Conservation (phyloP, 2,329 filamentous ascomycete species). For the Botrytis cinerea region DNA sequence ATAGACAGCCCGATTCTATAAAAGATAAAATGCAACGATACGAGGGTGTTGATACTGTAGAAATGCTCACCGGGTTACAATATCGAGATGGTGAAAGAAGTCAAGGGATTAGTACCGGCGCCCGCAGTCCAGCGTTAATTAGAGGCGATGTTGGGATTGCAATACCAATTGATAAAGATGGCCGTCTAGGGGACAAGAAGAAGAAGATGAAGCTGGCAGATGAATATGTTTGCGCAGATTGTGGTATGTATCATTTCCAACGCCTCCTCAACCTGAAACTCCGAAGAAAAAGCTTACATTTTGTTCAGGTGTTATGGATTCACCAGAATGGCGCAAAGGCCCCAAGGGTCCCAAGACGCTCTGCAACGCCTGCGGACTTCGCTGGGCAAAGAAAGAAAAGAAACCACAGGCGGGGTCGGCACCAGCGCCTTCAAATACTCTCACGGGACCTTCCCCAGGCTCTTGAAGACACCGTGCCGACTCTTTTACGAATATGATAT, state of each 20-base stretch:
- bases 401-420: conserved; percentile 48
- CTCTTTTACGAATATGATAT: conserved; percentile 20
- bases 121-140: conserved; percentile 76
- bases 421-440: not conserved
- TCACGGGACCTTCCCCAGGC: not conserved
- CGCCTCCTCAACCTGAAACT: not conserved
- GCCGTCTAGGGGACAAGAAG: conserved; percentile 72
- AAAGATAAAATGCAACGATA: conserved; percentile 83
- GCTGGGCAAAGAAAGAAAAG: conserved; percentile 81
- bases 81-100: conserved; percentile 89
- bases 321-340: conserved; percentile 94
- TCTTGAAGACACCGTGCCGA: not conserved
- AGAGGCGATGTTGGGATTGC: conserved; percentile 85
- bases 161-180: conserved; percentile 77
- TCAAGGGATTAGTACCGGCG: conserved; percentile 83
- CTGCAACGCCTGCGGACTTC: conserved; percentile 87
- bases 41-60: conserved; percentile 82
- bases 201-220: conserved; percentile 81
- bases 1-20: conserved; percentile 71
- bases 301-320: conserved; percentile 72
- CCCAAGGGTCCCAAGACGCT: conserved; percentile 91
- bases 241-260: conserved; percentile 56
- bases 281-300: conserved; percentile 16
- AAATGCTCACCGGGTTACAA: conserved; percentile 85
- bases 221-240: conserved; percentile 95